A percentile compares a stretch with the other conserved stretches of the same genome.
These are phyloP conservation scores for Lichtheimia corymbifera DNA, from an alignment of 371 early-diverging fungal species.

Conservation along the genomic window DNA sequence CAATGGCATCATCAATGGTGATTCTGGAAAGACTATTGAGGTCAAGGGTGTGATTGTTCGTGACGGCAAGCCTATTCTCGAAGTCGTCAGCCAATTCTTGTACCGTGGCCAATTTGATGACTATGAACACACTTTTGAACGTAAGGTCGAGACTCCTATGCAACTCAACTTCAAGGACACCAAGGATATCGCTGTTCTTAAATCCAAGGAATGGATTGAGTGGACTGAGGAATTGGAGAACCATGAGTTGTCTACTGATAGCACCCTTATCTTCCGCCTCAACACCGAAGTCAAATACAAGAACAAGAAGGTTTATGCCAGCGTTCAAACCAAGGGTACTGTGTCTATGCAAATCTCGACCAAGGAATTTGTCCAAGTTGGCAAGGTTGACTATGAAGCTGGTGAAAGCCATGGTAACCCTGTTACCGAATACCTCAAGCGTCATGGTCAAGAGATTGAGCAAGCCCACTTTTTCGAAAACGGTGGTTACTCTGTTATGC, in stretches of 20 bases:
- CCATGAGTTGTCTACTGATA: constrained; percentile 65
- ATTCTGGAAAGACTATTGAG: constrained; percentile 90
- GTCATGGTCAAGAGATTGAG: constrained; percentile 79
- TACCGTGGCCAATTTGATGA: constrained; percentile 89
- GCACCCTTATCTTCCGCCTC: constrained; percentile 82
- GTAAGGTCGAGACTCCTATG: constrained; percentile 82
- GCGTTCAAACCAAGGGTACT: constrained; percentile 77
- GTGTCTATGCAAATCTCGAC: constrained; percentile 85
- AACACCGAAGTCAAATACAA: constrained; percentile 80
- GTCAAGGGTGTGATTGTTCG: constrained; percentile 79
- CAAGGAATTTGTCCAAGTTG: constrained; percentile 84
- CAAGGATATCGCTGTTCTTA: constrained; percentile 87
- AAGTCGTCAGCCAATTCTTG: constrained; percentile 86
- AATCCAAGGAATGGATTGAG: constrained; percentile 90
- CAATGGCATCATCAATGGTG: constrained; percentile 80
- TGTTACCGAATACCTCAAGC: constrained; percentile 80
- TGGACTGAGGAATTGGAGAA: constrained; percentile 70
- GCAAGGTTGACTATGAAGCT: constrained; percentile 75
- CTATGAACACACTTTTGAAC: constrained; percentile 82
- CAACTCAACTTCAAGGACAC: constrained; percentile 72
- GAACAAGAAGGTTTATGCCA: constrained; percentile 69
- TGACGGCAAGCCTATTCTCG: constrained; percentile 68
- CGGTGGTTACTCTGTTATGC: constrained; percentile 94
- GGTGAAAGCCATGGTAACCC: constrained; percentile 80
- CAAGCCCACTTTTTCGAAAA: constrained; percentile 81